Percentiles rank a stretch among this genome's conserved stretches.
These are phyloP conservation scores for Conticribra guillardii DNA, from an alignment of 108 stramenopile species.

Conservation along the genomic window DNA sequence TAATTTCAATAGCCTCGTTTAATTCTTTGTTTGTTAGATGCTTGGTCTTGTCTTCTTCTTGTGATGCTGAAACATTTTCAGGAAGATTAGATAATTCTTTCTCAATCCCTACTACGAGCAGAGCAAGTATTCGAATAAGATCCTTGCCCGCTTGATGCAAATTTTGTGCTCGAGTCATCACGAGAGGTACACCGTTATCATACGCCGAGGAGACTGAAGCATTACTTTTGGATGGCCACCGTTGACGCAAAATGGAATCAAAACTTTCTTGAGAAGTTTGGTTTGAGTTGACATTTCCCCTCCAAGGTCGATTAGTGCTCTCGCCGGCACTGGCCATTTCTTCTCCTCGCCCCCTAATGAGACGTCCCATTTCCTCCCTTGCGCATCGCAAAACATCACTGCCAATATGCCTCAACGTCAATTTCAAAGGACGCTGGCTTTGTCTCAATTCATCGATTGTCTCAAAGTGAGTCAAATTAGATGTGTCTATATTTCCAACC, in stretches of 20 bases:
- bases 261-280: slow-evolving; percentile 22
- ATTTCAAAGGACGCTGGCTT: slow-evolving; percentile 77
- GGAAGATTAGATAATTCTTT: slow-evolving; percentile 51
- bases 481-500: slow-evolving; percentile 83
- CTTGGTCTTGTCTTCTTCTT: background rate
- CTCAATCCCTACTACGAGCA: slow-evolving; percentile 80
- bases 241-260: slow-evolving; percentile 38
- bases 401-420: slow-evolving; percentile 71
- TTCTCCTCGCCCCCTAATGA: slow-evolving; percentile 68
- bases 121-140: slow-evolving; percentile 72
- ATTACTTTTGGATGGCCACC: slow-evolving; percentile 26
- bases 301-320: slow-evolving; percentile 39
- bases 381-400: slow-evolving; percentile 70
- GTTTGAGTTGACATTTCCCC: background rate
- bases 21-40: slow-evolving; percentile 67
- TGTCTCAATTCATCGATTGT: slow-evolving; percentile 89
- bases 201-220: background rate
- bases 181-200: background rate
- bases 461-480: slow-evolving; percentile 88
- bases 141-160: slow-evolving; percentile 72
- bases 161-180: slow-evolving; percentile 53
- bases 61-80: slow-evolving; percentile 25
- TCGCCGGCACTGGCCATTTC: background rate
- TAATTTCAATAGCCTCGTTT: slow-evolving; percentile 77
- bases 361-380: slow-evolving; percentile 87